These are phyloP conservation scores for Mikania micrantha DNA, from an alignment of 129 eudicot species.

Conservation along the genomic window DNA sequence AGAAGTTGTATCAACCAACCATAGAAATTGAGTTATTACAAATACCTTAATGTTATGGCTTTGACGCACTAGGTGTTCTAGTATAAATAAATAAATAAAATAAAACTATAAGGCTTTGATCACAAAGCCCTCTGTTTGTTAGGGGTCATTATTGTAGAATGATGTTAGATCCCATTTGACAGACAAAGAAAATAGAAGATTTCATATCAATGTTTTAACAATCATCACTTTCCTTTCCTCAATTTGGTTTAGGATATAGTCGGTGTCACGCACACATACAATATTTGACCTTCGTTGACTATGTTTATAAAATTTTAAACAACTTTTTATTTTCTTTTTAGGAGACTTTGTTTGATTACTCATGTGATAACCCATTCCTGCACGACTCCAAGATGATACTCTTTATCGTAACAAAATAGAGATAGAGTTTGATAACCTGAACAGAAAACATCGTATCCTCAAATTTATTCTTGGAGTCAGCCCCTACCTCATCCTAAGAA, in stretches of 20 bases:
- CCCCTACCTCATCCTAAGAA: too few relatives aligned
- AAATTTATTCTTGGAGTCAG: too few relatives aligned
- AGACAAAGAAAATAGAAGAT: background rate
- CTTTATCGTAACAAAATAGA: too few relatives aligned
- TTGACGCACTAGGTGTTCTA: background rate
- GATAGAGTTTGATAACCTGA: too few relatives aligned
- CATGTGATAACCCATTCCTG: too few relatives aligned
- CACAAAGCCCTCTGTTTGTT: background rate
- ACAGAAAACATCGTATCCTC: too few relatives aligned
- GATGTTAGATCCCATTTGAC: background rate
- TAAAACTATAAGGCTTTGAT: background rate
- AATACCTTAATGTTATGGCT: background rate
- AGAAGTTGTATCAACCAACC: too few relatives aligned
- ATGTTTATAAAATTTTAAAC: background rate
- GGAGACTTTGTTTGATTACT: too few relatives aligned
- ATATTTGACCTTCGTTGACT: background rate
- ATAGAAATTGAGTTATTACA: too few relatives aligned
- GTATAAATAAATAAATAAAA: background rate
- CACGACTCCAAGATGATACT: too few relatives aligned
- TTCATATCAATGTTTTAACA: background rate
- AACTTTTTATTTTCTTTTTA: background rate
- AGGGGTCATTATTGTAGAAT: background rate
- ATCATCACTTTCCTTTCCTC: background rate
- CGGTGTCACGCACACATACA: background rate
- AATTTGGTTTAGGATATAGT: background rate